phyloP scores from a whole-genome alignment of 2,329 filamentous ascomycete genomes.

The Dactylellina sp. region DNA sequence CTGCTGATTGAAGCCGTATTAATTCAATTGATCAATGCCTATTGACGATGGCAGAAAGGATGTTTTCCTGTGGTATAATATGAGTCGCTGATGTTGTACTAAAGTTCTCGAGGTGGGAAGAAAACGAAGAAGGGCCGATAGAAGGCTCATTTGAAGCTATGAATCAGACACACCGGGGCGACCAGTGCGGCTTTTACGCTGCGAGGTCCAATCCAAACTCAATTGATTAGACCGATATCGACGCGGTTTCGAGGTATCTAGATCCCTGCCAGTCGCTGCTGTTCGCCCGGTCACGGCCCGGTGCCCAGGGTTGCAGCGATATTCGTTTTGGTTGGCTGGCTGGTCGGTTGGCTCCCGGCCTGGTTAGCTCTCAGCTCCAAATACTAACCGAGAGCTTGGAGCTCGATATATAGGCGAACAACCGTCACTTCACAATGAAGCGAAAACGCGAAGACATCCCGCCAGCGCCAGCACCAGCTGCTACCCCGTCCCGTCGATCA shows the following conservation, averaged over 20 bases:
- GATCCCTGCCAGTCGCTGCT: conserved; percentile 6
- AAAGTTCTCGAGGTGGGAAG: not conserved
- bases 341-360: not conserved
- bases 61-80: no score
- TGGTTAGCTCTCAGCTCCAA: not conserved
- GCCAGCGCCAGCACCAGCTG: conserved; percentile 26
- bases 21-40: no score
- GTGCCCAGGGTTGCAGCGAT: conserved; percentile 7
- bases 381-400: conserved; percentile 5
- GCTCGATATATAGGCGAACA: not conserved
- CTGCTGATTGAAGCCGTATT: no score
- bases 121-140: not conserved
- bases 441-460: conserved; percentile 53
- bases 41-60: no score
- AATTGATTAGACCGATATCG: conserved; percentile 37
- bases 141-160: conserved; percentile 15
- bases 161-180: no score
- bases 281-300: conserved; percentile 47
- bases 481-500: conserved; percentile 43
- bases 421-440: conserved; percentile 35
- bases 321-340: not conserved
- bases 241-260: conserved; percentile 10
- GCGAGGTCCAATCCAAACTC: conserved; percentile 16
- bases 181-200: not conserved
- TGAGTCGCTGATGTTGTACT: not conserved